Conservation (phyloP, 306 rosid genomes). For the Inga oerstediana region DNA sequence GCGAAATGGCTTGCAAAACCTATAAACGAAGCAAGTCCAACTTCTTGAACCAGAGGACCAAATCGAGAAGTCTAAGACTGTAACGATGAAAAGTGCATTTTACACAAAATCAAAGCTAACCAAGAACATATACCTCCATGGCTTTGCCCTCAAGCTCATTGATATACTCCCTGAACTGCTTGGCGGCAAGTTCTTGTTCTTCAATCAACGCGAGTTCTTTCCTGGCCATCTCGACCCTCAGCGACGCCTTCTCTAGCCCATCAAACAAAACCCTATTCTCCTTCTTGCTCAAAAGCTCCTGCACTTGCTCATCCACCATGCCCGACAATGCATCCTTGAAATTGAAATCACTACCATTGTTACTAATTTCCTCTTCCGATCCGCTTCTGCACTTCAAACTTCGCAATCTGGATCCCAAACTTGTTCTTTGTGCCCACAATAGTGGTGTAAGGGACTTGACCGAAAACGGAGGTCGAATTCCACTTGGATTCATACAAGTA, state of each 20-base stretch:
- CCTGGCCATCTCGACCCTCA: slow-evolving; percentile 69
- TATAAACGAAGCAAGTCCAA: too few relatives aligned
- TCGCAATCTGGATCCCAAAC: slow-evolving; percentile 24
- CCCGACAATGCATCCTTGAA: slow-evolving; percentile 55
- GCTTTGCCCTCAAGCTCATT: slow-evolving; percentile 60
- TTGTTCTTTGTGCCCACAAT: slow-evolving; percentile 23
- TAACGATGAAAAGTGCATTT: neutral
- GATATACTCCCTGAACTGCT: slow-evolving; percentile 55
- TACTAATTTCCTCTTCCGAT: slow-evolving; percentile 31
- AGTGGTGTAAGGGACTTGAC: slow-evolving; percentile 16
- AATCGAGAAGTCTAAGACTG: neutral
- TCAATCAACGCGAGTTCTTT: slow-evolving; percentile 64
- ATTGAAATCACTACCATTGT: slow-evolving; percentile 35
- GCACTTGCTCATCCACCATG: slow-evolving; percentile 56
- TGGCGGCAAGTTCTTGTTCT: slow-evolving; percentile 59
- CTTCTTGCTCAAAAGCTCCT: slow-evolving; percentile 58
- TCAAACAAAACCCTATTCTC: slow-evolving; percentile 73
- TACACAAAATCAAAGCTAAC: neutral
- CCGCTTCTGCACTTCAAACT: slow-evolving; percentile 36
- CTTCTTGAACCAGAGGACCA: neutral
- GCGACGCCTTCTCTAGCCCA: slow-evolving; percentile 76
- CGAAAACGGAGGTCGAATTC: slow-evolving; percentile 39
- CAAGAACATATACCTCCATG: slow-evolving; percentile 53
- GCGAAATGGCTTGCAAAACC: neutral
- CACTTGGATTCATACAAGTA: slow-evolving; percentile 16